Base-by-base conservation (phyloP, 2,329 filamentous ascomycete genomes). In the Xylariales sp. region DNA sequence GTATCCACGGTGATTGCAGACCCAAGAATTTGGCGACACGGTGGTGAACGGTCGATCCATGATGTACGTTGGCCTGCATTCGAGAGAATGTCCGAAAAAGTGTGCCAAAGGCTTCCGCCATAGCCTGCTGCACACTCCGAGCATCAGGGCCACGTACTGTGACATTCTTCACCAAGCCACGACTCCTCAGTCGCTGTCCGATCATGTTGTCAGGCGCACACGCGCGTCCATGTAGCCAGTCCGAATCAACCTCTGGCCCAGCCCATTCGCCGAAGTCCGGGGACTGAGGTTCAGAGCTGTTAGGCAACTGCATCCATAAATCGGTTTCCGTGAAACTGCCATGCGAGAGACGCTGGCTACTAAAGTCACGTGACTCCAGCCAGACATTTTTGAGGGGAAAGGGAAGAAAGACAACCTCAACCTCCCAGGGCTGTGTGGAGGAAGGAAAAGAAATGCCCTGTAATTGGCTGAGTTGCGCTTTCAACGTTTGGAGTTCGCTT, bases 351-450 rank as follows among this genome's bases (percentile, higher is more conserved):
- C 76, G 77, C 49, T 80, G 80, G 39, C 75, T 76, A 3, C 75
- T 82, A 75, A 89, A 87, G 2, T 87, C 82, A 68, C 81, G 76
- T 3, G 81, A 77, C 52, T 81, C 80, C 66, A 86, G 81, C 87
- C 87, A 89, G 5, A 89, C 73, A 28, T 82, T 84, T 71, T 84
- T 86, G 6, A 89, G 79, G 1, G 85, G 83, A 77, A 93, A 95
- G 0, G 92, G 92, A 7, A 94, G 78, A 65, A 94, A 88, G 1
- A 94, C 88, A 4, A 94, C 90, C 75, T 94, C 91, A 1, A 95
- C 81, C 71, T 91, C 87, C 90, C 91, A 94, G 0, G 91, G 90
- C 48, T 87, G 83, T 49, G 80, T 79, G 34, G 83, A 82, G 0
- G 90, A 89, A n/a, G 92, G 91, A 36, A 89, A 78, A 9, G 85